A percentile compares a stretch with the other conserved stretches of the same genome.
Conservation (phyloP, 176 grass and related monocot species). For the Canna indica region DNA sequence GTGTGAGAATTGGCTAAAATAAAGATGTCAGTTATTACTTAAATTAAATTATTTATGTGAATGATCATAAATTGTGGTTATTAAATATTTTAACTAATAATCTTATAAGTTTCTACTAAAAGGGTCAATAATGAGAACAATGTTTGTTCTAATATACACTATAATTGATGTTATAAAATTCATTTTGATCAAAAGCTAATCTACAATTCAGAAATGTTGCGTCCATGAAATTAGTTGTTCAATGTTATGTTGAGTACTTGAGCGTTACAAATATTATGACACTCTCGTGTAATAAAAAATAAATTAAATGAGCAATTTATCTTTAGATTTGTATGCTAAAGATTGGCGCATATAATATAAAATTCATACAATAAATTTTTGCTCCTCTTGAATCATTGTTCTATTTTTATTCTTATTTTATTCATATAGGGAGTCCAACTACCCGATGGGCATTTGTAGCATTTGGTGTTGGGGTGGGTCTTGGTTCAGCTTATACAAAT, state of each 20-base stretch:
- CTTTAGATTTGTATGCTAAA: neutral
- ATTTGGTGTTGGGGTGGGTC: conserved; percentile 78
- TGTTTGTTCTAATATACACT: neutral
- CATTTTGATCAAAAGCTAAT: too few relatives aligned
- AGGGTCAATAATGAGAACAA: neutral
- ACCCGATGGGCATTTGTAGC: conserved; percentile 88
- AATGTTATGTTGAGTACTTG: neutral
- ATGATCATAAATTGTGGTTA: too few relatives aligned
- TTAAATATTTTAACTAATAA: neutral
- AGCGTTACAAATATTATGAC: neutral
- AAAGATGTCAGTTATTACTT: too few relatives aligned
- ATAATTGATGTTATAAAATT: neutral
- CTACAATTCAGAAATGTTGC: too few relatives aligned
- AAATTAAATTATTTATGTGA: too few relatives aligned
- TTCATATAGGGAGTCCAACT: conserved; percentile 59
- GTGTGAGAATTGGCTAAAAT: too few relatives aligned
- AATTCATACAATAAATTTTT: too few relatives aligned
- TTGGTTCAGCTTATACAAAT: conserved; percentile 80
- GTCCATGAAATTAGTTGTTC: neutral
- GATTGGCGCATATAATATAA: neutral
- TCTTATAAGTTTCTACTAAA: neutral
- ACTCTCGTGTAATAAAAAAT: neutral
- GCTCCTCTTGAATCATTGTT: too few relatives aligned
- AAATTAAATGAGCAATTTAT: neutral
- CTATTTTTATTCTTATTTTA: neutral